phyloP scores from a whole-genome alignment of 768 basidiomycete species.

The Mycena latifolia region DNA sequence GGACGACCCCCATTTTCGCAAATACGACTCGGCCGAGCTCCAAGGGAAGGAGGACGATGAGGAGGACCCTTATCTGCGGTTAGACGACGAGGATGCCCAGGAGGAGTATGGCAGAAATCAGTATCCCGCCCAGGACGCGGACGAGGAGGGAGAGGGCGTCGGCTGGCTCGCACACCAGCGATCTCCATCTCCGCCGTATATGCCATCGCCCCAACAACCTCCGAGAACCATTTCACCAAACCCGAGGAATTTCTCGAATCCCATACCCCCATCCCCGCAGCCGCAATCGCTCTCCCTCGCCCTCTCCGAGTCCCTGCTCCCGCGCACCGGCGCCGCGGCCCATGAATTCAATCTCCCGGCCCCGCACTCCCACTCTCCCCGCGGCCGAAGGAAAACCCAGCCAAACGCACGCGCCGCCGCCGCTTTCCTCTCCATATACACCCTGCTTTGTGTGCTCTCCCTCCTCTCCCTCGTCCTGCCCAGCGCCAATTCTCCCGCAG shows the following conservation, averaged over 20 bases:
- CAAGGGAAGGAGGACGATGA: slow-evolving; percentile 62
- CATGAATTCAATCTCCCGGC: slow-evolving; percentile 78
- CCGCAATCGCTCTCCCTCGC: slow-evolving; percentile 78
- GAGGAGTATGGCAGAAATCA: slow-evolving; percentile 38
- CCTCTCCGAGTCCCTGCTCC: slow-evolving; percentile 73
- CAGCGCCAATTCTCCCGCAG: slow-evolving; percentile 56
- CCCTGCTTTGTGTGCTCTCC: slow-evolving; percentile 71
- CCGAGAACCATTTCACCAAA: slow-evolving; percentile 57
- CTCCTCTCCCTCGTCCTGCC: slow-evolving; percentile 76
- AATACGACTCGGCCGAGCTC: slow-evolving; percentile 45
- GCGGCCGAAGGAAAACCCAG: slow-evolving; percentile 61
- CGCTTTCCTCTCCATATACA: slow-evolving; percentile 70
- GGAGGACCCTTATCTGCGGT: slow-evolving; percentile 82
- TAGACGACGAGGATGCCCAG: slow-evolving; percentile 75
- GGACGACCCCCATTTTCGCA: slow-evolving; percentile 81
- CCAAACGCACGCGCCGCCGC: slow-evolving; percentile 84
- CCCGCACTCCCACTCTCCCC: slow-evolving; percentile 53
- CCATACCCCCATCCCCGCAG: slow-evolving; percentile 49
- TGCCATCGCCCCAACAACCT: slow-evolving; percentile 41
- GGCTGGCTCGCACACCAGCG: slow-evolving; percentile 84
- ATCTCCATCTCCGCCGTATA: slow-evolving; percentile 66
- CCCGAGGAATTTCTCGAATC: slow-evolving; percentile 47
- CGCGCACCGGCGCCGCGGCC: slow-evolving; percentile 49
- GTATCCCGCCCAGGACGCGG: slow-evolving; percentile 38
- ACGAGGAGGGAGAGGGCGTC: slow-evolving; percentile 48